Evolutionary conservation across 176 grass and related monocot genomes (phyloP).

Genomic region (Cenchrus purpureus): DNA sequence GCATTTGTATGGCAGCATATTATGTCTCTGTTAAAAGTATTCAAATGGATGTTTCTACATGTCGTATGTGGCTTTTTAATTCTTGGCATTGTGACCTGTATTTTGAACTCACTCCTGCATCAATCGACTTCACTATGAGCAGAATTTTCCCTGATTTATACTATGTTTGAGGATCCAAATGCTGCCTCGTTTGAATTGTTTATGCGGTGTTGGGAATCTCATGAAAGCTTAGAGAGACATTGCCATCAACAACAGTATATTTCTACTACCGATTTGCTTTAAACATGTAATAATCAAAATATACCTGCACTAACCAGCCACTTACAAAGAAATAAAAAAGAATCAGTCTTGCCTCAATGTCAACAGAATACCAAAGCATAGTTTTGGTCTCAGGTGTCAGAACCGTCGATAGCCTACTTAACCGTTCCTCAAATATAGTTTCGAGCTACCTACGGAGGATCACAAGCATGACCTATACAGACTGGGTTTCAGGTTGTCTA

Average conservation of each 20-base stretch:
- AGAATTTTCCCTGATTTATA: not conserved
- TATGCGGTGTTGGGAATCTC: not conserved
- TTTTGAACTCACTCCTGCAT: not conserved
- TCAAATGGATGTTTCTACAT: too few species aligned
- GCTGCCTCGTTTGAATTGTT: not conserved
- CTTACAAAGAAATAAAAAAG: not conserved
- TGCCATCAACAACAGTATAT: not conserved
- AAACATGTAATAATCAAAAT: not conserved
- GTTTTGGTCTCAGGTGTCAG: not conserved
- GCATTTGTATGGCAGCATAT: not conserved
- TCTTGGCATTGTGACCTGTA: not conserved
- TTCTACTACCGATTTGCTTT: not conserved
- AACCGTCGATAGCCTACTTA: too few species aligned
- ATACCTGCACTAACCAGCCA: not conserved
- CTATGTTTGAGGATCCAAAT: not conserved
- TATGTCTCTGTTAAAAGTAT: not conserved
- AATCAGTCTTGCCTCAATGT: not conserved
- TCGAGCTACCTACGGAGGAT: not conserved
- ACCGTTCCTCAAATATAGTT: not conserved
- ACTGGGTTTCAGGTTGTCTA: constrained; percentile 35
- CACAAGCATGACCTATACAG: constrained; percentile 41
- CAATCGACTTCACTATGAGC: not conserved
- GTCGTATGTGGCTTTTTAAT: not conserved
- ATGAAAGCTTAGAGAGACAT: not conserved
- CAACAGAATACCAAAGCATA: not conserved